Evolutionary conservation across 805 yeast species (phyloP), one percentile per base, ranked within the genome.

Genomic region (Pichia phayaonensis): DNA sequence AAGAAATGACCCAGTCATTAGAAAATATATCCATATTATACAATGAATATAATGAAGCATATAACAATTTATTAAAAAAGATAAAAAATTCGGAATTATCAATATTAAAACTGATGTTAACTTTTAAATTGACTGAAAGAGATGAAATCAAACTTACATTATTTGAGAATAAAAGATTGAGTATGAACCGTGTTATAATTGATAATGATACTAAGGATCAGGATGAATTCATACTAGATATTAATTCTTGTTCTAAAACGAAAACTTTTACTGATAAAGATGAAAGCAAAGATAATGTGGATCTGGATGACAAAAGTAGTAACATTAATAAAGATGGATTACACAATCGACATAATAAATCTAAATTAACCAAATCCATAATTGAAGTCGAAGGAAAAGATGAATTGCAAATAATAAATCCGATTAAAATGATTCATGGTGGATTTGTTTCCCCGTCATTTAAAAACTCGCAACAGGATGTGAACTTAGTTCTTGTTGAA

Each of bases 391-490:
- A 40, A 22, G 38, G 40, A 8, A 27, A 44, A 36, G 41, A 38
- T 5, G 46, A 46, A 16, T 44, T 34, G 21, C 27, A 46, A 12
- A 43, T 50, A 3, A 49, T 41, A 11, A 53, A 62, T 51, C 65
- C 66, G 15, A 45, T 61, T 15, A 58, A 48, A 31, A 47, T 58
- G 42, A 56, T 65, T 23, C 55, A 58, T 20, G 68, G 68, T 18
- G 69, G 69, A 3, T 54, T 64, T 34, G 57, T 56, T 10, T 56
- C 66, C 2, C 18, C 49, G 38, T 26, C 59, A 1, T 39, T 65
- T 10, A 55, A 56, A 31, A 38, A 54, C 4, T 54, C 62, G 1
- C 62, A 64, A 27, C 42, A 42, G 16, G 50, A 47, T 26, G 54
- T 56, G 22, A 50, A 46, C 11, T 29, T 41, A 7, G 22, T 52